Evolutionary conservation across 306 rosid genomes (phyloP).

Genomic region (Carpinus fangiana): DNA sequence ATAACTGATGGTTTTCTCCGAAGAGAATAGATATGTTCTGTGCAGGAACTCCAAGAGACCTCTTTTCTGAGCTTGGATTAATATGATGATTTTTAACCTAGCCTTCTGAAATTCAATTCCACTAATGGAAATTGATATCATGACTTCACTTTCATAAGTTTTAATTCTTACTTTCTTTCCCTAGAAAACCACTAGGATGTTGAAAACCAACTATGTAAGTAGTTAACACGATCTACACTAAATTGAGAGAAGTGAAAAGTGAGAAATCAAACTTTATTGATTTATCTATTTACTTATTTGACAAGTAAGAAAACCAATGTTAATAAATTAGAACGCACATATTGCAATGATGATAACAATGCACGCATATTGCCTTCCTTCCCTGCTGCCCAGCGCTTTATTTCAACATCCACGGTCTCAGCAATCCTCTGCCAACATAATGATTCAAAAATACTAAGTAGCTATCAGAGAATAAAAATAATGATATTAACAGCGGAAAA

Average conservation of each 20-base stretch:
- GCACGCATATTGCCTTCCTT: constrained; percentile 96
- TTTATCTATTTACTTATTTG: neutral
- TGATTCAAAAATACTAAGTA: constrained; percentile 24
- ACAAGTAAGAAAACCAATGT: neutral
- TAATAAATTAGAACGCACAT: constrained; percentile 38
- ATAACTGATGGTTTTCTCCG: neutral
- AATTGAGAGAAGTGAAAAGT: neutral
- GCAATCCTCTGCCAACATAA: constrained; percentile 68
- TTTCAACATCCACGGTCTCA: constrained; percentile 50
- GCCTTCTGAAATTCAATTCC: neutral
- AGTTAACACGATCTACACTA: neutral
- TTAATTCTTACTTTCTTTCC: neutral
- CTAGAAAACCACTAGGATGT: neutral
- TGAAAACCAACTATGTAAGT: neutral
- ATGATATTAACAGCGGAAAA: neutral
- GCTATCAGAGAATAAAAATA: neutral
- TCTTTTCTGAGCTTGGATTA: neutral
- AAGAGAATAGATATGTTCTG: neutral
- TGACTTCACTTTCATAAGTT: neutral
- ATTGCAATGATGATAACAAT: constrained; percentile 70
- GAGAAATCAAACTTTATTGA: neutral
- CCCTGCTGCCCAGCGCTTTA: constrained; percentile 88
- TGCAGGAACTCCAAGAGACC: neutral
- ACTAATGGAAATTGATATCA: neutral
- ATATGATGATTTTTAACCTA: neutral